Percentiles rank a stretch among this genome's conserved stretches.
These are phyloP conservation scores for Geotrichum macrosporum DNA, from an alignment of 1,139 yeast species.

Conservation along the genomic window DNA sequence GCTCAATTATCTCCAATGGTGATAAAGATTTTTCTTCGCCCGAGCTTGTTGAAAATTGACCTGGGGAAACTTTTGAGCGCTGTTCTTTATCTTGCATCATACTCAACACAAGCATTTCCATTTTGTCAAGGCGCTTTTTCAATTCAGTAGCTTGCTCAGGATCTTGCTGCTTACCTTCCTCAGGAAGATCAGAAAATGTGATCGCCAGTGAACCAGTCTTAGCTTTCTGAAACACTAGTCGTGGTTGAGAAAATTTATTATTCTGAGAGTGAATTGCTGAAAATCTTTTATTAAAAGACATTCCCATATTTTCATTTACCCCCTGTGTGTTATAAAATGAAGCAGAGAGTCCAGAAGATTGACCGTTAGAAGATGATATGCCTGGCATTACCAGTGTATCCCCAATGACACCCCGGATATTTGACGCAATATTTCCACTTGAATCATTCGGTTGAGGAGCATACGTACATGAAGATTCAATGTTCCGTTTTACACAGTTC, in stretches of 20 bases:
- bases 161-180: not conserved
- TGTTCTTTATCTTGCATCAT: slow-evolving; percentile 14
- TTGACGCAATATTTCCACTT: not conserved
- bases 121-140: slow-evolving; percentile 17
- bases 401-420: not conserved
- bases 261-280: too few relatives aligned
- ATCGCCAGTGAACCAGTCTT: not conserved
- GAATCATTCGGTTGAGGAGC: slow-evolving; percentile 18
- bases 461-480: slow-evolving; percentile 30
- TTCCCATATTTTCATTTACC: too few relatives aligned
- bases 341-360: not conserved
- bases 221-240: slow-evolving; percentile 4
- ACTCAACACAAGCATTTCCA: slow-evolving; percentile 20
- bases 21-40: not conserved
- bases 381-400: not conserved
- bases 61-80: not conserved
- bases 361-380: not conserved
- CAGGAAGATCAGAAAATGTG: slow-evolving; percentile 12
- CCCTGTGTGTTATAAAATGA: too few relatives aligned
- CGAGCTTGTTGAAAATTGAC: slow-evolving; percentile 3
- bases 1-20: not conserved
- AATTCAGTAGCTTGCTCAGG: slow-evolving; percentile 11
- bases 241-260: slow-evolving; percentile 6
- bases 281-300: too few relatives aligned
- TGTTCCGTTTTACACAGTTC: slow-evolving; percentile 34